These are phyloP conservation scores for Tetrahymena thermophila DNA, from an alignment of 73 alveolate genomes.

Conservation along the genomic window DNA sequence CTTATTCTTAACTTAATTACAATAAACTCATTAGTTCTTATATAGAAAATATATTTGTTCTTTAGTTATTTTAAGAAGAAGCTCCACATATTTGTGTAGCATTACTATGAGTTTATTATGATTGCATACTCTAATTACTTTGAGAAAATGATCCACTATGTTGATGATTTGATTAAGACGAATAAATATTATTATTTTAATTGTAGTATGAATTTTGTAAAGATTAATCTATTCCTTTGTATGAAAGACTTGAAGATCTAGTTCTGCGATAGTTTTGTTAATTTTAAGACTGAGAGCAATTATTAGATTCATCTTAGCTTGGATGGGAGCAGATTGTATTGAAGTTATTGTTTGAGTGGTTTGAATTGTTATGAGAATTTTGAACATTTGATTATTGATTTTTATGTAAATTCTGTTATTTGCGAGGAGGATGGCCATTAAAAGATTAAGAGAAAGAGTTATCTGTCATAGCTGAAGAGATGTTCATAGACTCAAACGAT, in stretches of 20 bases:
- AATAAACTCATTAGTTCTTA: not conserved
- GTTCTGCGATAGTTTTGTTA: not conserved
- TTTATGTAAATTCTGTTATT: not conserved
- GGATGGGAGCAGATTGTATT: not conserved
- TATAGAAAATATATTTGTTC: not conserved
- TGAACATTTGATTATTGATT: not conserved
- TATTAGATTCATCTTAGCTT: not conserved
- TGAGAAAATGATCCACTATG: not conserved
- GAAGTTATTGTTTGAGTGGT: not conserved
- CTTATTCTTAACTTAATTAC: not conserved
- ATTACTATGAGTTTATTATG: not conserved
- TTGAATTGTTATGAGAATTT: not conserved
- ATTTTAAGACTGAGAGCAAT: not conserved
- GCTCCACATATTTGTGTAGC: not conserved
- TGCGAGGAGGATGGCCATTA: not conserved
- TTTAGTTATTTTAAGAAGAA: not conserved
- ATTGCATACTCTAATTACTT: not conserved
- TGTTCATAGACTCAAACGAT: not conserved
- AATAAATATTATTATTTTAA: not conserved
- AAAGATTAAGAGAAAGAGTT: not conserved
- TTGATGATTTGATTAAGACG: not conserved
- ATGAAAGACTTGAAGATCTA: not conserved
- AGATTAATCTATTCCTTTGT: not conserved
- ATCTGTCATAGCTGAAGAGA: not conserved
- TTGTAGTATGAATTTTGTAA: not conserved